phyloP scores from a whole-genome alignment of 1,284 basidiomycete species.

The Trichosporon sp. region DNA sequence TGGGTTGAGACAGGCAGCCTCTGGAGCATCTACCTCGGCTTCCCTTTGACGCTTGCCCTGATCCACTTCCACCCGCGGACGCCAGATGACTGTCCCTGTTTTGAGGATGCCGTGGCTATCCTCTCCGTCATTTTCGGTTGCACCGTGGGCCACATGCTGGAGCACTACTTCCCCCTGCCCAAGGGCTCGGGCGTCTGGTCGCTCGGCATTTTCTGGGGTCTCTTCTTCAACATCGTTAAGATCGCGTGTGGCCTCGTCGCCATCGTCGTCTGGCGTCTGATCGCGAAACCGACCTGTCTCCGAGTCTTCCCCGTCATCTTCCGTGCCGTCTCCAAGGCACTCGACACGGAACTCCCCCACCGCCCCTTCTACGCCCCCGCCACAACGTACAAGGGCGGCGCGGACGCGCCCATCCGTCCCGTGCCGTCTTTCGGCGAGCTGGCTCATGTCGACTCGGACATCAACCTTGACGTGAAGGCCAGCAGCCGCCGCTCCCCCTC shows the following conservation, averaged over 20 bases:
- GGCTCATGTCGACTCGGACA: slow-evolving; percentile 34
- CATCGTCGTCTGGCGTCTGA: slow-evolving; percentile 82
- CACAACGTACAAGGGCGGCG: slow-evolving; percentile 73
- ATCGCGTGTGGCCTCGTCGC: slow-evolving; percentile 50
- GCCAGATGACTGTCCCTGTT: slow-evolving; percentile 95
- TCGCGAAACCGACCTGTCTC: slow-evolving; percentile 75
- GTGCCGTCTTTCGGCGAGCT: slow-evolving; percentile 86
- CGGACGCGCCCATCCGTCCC: slow-evolving; percentile 65
- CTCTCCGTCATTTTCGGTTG: slow-evolving; percentile 79
- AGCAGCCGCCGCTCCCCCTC: slow-evolving; percentile 18
- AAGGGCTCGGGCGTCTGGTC: slow-evolving; percentile 21
- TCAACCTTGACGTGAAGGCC: slow-evolving; percentile 41
- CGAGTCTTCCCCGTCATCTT: slow-evolving; percentile 77
- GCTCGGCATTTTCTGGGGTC: slow-evolving; percentile 20
- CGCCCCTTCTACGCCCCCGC: slow-evolving; percentile 84
- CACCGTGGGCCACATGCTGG: slow-evolving; percentile 69
- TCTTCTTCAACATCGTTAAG: slow-evolving; percentile 55
- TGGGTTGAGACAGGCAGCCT: slow-evolving; percentile 63
- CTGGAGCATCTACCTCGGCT: slow-evolving; percentile 67
- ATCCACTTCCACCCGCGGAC: slow-evolving; percentile 90
- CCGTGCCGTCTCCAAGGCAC: slow-evolving; percentile 64
- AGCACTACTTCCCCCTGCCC: slow-evolving; percentile 23
- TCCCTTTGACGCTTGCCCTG: slow-evolving; percentile 69
- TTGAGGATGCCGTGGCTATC: slow-evolving; percentile 95
- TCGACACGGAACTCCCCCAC: slow-evolving; percentile 67